These are phyloP conservation scores for Lachnellula hyalina DNA, from an alignment of 2,329 filamentous ascomycete genomes.

Conservation along the genomic window DNA sequence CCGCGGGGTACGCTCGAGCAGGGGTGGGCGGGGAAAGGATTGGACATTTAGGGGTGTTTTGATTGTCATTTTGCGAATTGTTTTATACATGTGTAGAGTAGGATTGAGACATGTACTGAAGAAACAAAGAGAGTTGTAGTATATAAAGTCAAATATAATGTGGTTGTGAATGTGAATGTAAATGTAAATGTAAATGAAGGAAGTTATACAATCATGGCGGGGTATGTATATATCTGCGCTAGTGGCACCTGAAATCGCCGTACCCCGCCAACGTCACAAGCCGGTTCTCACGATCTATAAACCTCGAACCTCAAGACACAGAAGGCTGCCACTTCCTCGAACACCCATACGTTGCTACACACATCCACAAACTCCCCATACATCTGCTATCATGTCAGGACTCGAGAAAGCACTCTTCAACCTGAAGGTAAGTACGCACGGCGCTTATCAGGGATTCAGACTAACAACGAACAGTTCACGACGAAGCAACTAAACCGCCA, in stretches of 20 bases:
- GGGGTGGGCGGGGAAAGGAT: constrained; percentile 53
- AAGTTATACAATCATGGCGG: constrained; percentile 12
- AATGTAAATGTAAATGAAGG: background rate
- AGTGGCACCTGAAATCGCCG: constrained; percentile 7
- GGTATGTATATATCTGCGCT: constrained; percentile 17
- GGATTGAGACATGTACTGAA: background rate
- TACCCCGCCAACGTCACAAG: constrained; percentile 18
- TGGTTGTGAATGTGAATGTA: background rate
- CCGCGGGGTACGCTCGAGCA: constrained; percentile 47
- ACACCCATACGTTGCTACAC: background rate
- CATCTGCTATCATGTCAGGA: constrained; percentile 46
- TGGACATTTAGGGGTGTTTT: constrained; percentile 48
- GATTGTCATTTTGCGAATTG: constrained; percentile 31
- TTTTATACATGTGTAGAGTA: background rate
- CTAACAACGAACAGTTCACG: constrained; percentile 43
- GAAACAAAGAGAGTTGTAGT: background rate
- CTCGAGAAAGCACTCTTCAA: constrained; percentile 59
- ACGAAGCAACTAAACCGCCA: constrained; percentile 59
- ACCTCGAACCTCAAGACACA: constrained; percentile 1
- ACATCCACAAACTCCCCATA: constrained; percentile 1
- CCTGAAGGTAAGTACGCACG: constrained; percentile 44
- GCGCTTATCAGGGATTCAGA: background rate
- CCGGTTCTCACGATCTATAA: constrained; percentile 1
- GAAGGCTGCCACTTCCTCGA: constrained; percentile 16
- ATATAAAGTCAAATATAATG: background rate